Evolutionary conservation across 1,284 basidiomycete species (phyloP), one percentile per base, ranked within the genome.

Genomic region (Tetrapyrgos nigripes): DNA sequence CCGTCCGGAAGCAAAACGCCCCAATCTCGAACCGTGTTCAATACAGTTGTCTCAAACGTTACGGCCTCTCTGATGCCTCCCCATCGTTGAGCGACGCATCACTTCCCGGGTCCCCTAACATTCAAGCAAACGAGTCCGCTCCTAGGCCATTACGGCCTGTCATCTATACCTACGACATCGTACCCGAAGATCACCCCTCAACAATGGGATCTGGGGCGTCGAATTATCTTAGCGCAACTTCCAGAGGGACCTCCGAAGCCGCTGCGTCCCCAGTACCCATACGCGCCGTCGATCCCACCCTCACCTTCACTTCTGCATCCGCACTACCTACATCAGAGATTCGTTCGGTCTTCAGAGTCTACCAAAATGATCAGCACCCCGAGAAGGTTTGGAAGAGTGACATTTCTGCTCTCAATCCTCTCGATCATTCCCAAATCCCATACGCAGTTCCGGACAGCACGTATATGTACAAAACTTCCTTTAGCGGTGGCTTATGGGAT

Each of bases 401-500:
- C 64, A 69, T 69, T 24, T 79, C 83, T 0, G 54, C 67, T 9
- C 75, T 87, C 24, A 71, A 75, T 31, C 70, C 73, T 46, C 70
- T 76, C 54, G 79, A 76, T 3, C 62, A 73, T 3, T 62, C 73
- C 14, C 64, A n/a, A n/a, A 33, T 14, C 31, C 14, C 31, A 33
- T 33, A 33, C 31, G 14, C 73, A 4, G 70, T 69, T 52, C 62
- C 69, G 46, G 72, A 79, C 33, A 76, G 73, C 43, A 68, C 75
- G 49, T 72, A 79, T 48, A 65, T 88, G 26, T 88, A 90, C 72
- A 82, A 77, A 58, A 86, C 86, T 4, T 64, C 76, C 1, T 76
- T 90, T 26, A 82, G 83, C 3, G 88, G 88, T 4, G 76, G 74
- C 47, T 88, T 81, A 65, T 90, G 87, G 88, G 70, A 77, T 14